Base-by-base conservation (phyloP, 2,329 filamentous ascomycete species). In the Penicillium crustosum region DNA sequence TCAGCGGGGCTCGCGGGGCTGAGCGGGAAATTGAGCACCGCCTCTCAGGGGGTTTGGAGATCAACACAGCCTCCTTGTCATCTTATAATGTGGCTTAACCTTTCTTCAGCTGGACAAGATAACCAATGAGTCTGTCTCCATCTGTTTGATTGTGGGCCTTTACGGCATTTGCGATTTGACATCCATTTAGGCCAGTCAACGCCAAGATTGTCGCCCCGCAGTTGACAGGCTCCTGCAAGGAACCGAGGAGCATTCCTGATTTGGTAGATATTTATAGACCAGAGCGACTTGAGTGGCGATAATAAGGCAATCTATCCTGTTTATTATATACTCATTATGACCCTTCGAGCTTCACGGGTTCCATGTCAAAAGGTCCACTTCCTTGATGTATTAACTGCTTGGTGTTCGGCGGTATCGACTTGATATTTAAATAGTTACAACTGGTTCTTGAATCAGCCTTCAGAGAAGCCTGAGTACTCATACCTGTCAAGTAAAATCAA, bases 21-120 rank as follows among this genome's bases (percentile, higher is more conserved):
- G 48, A 53, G 55, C 55, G 55, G 53, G 43, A 55, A 39, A 39
- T 36, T 48, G 38, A 49, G 62, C 62, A 64, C 58, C 56, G 60
- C 60, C 62, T 58, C 51, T 50, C 53, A 58, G 53, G 43, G 45
- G 27, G 3, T 31, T 31, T 25, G 35, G 17, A 31, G 49, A 48
- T 55, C 41, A 21, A 44, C 61, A 62, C 60, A 62, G 61, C 60
- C 60, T 58, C 57, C 47, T 45, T 55, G 2, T 35, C 36, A n/a
- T 54, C 13, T 47, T 27, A 15, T 21, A 49, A 44, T 43, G 53
- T 55, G 59, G 57, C 59, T 57, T 38, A 25, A 23, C 12, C 8
- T 41, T 49, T 33, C 25, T 36, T 39, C n/a, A 33, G 31, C 29
- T 44, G 29, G 3, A 12, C 3, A n/a, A 4, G 15, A 13, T 35